Evolutionary conservation across 2,329 filamentous ascomycete genomes (phyloP).

Genomic region (Fusarium sp.): DNA sequence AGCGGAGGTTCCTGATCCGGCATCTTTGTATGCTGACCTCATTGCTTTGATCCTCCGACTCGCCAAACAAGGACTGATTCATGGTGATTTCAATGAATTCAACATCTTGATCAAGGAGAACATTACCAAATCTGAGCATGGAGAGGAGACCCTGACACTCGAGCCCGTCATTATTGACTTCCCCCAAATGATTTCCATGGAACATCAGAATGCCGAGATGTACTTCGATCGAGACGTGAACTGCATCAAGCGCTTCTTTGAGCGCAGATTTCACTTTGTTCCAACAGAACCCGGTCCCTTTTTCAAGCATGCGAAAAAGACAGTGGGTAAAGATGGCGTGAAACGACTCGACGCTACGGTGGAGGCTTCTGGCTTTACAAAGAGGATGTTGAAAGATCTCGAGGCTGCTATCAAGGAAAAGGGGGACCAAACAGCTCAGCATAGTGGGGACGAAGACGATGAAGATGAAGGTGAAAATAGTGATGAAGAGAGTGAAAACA

Average conservation of each 20-base stretch:
- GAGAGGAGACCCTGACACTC: slow-evolving; percentile 58
- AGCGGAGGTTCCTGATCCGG: slow-evolving; percentile 81
- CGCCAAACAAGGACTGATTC: slow-evolving; percentile 87
- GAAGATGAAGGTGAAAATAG: slow-evolving; percentile 45
- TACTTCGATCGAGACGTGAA: slow-evolving; percentile 97
- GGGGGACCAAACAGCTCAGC: slow-evolving; percentile 56
- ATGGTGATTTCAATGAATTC: slow-evolving; percentile 99
- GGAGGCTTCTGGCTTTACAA: slow-evolving; percentile 93
- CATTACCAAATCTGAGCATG: slow-evolving; percentile 51
- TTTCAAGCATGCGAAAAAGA: slow-evolving; percentile 84
- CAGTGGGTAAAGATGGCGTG: slow-evolving; percentile 68
- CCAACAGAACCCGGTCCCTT: slow-evolving; percentile 84
- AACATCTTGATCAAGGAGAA: slow-evolving; percentile 93
- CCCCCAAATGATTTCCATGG: slow-evolving; percentile 96
- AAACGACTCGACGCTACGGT: slow-evolving; percentile 85
- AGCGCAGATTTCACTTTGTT: slow-evolving; percentile 86
- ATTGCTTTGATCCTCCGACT: slow-evolving; percentile 86
- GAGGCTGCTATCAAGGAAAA: slow-evolving; percentile 89
- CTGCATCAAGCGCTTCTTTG: slow-evolving; percentile 95
- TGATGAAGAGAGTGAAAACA: slow-evolving; percentile 40
- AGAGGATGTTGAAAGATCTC: slow-evolving; percentile 94
- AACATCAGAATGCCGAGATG: slow-evolving; percentile 92
- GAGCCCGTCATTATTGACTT: slow-evolving; percentile 94
- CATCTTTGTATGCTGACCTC: slow-evolving; percentile 87
- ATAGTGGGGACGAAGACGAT: slow-evolving; percentile 44